Conservation (phyloP, 371 early-diverging fungal species). For the Mortierella sp. region DNA sequence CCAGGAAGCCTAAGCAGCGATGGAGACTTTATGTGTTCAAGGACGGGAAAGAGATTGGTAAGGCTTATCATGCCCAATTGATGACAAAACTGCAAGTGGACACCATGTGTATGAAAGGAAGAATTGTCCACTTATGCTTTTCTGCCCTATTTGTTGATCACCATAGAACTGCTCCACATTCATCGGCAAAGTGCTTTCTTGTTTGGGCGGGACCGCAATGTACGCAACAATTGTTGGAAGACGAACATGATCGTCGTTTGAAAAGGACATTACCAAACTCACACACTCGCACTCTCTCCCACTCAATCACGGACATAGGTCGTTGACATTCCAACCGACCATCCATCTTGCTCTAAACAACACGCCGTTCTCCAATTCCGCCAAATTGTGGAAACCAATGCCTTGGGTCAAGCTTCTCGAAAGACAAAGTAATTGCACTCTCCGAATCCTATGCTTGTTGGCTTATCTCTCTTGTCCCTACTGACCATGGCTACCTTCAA, state of each 20-base stretch:
- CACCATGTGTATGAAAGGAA: too few relatives aligned
- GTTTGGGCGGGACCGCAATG: conserved; percentile 89
- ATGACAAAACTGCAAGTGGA: too few relatives aligned
- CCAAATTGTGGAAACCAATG: conserved; percentile 60
- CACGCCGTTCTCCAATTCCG: conserved; percentile 94
- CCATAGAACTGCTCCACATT: conserved; percentile 82
- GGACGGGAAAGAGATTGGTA: conserved; percentile 86
- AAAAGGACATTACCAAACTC: not conserved
- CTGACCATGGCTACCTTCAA: too few relatives aligned
- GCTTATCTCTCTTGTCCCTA: not conserved
- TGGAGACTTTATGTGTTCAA: conserved; percentile 95
- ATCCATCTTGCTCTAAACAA: conserved; percentile 88
- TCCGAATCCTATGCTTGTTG: not conserved
- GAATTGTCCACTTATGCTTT: too few relatives aligned
- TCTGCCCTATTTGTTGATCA: not conserved
- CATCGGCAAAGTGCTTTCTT: conserved; percentile 89
- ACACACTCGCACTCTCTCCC: not conserved
- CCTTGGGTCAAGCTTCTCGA: conserved; percentile 51
- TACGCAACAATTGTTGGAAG: conserved; percentile 30
- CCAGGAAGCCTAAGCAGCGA: conserved; percentile 75
- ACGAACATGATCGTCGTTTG: not conserved
- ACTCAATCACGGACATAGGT: conserved; percentile 60
- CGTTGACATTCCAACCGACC: conserved; percentile 91
- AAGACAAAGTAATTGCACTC: conserved; percentile 60
- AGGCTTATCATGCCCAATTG: not conserved